Percentiles rank a stretch among this genome's conserved stretches.
Conservation (phyloP, 1,284 basidiomycete genomes). For the Pyrrhoderma noxium region DNA sequence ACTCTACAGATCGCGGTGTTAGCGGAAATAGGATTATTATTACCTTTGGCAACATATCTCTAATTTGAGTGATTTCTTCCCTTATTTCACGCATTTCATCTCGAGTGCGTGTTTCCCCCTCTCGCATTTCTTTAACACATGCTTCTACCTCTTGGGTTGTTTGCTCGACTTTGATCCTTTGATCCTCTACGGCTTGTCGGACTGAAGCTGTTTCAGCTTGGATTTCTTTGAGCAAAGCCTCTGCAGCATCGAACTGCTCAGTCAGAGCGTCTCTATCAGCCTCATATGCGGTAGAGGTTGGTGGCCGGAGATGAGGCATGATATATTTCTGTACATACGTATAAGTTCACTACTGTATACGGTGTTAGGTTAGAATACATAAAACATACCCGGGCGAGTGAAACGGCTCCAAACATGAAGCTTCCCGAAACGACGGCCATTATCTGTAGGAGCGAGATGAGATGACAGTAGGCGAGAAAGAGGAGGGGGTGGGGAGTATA, state of each 20-base stretch:
- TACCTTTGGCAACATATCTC: slow-evolving; percentile 89
- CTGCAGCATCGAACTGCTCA: slow-evolving; percentile 91
- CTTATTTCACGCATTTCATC: slow-evolving; percentile 91
- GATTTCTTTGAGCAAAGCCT: slow-evolving; percentile 76
- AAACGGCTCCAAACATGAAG: slow-evolving; percentile 81
- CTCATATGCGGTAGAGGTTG: slow-evolving; percentile 84
- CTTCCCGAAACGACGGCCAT: slow-evolving; percentile 90
- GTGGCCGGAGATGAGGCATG: slow-evolving; percentile 86
- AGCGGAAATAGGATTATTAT: slow-evolving; percentile 15
- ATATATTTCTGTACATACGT: slow-evolving; percentile 70
- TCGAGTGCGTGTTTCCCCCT: slow-evolving; percentile 72
- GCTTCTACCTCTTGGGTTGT: slow-evolving; percentile 77
- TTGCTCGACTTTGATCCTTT: slow-evolving; percentile 70
- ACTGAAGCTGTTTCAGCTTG: slow-evolving; percentile 72
- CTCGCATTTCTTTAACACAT: slow-evolving; percentile 70
- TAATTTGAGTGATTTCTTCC: slow-evolving; percentile 85
- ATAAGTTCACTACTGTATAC: not conserved
- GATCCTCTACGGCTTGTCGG: slow-evolving; percentile 72
- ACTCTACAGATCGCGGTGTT: not conserved
- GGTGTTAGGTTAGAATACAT: slow-evolving; percentile 5
- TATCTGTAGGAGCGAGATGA: slow-evolving; percentile 49
- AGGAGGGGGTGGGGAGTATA: too few relatives aligned
- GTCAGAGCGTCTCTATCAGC: slow-evolving; percentile 79
- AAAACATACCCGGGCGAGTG: slow-evolving; percentile 72
- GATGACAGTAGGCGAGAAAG: too few relatives aligned